phyloP scores from a whole-genome alignment of 495 filamentous ascomycete species.

The Pseudoneurospora amorphoporcata region DNA sequence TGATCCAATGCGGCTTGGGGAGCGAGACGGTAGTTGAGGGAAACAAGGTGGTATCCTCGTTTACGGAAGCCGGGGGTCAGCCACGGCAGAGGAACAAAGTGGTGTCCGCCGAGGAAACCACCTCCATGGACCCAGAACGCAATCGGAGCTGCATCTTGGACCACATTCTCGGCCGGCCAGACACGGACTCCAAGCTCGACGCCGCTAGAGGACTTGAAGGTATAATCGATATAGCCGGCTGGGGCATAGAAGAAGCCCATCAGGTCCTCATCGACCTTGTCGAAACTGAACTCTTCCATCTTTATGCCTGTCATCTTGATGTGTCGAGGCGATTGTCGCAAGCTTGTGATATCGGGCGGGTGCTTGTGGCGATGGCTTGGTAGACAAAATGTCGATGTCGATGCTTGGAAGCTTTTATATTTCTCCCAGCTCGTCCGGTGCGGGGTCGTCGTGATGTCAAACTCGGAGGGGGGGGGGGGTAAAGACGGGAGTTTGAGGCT shows the following conservation, averaged over 20 bases:
- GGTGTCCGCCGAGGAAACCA: slow-evolving; percentile 16
- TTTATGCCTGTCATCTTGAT: background rate
- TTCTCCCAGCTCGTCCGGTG: background rate
- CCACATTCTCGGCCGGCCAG: slow-evolving; percentile 13
- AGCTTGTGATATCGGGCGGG: background rate
- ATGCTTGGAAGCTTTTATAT: background rate
- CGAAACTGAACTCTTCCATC: background rate
- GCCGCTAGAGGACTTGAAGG: slow-evolving; percentile 8
- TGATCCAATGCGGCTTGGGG: slow-evolving; percentile 17
- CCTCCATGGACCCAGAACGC: slow-evolving; percentile 21
- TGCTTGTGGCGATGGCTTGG: background rate
- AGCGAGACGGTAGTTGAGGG: slow-evolving; percentile 23
- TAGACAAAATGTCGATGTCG: background rate
- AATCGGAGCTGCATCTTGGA: slow-evolving; percentile 10
- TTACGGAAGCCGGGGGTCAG: slow-evolving; percentile 13
- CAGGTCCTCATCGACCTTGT: background rate
- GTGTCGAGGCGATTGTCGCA: background rate
- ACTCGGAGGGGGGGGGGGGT: background rate
- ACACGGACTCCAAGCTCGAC: slow-evolving; percentile 11
- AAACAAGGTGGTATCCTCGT: slow-evolving; percentile 19
- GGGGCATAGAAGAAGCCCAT: slow-evolving; percentile 1
- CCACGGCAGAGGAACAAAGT: slow-evolving; percentile 16
- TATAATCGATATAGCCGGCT: slow-evolving; percentile 17
- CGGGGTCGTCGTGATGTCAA: background rate
- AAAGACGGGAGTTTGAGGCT: background rate